Conservation (phyloP, 441 rosid species). For the Gossypium schwendimanii region DNA sequence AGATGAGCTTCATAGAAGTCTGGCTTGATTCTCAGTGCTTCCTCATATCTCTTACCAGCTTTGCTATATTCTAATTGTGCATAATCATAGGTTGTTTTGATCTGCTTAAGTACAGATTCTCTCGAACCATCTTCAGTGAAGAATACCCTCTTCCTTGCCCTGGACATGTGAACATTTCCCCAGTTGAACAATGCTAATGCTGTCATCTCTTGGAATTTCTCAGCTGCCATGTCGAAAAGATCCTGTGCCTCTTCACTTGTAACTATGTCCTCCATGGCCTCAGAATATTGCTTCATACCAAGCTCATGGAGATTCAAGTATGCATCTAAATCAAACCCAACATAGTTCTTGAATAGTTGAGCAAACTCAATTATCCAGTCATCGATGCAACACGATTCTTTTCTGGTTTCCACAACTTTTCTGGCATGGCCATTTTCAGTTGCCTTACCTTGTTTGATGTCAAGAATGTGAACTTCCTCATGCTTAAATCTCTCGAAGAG, state of each 20-base stretch:
- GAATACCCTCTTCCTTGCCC: conserved; percentile 53
- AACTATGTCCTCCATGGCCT: conserved; percentile 65
- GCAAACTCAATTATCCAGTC: conserved; percentile 62
- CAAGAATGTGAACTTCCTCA: conserved; percentile 19
- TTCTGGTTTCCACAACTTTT: conserved; percentile 21
- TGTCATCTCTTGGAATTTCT: conserved; percentile 58
- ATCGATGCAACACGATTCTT: conserved; percentile 32
- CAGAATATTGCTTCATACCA: conserved; percentile 55
- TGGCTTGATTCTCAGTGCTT: conserved; percentile 54
- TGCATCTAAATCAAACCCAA: conserved; percentile 46
- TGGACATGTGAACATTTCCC: conserved; percentile 59
- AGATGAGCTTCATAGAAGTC: conserved; percentile 44
- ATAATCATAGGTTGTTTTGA: conserved; percentile 39
- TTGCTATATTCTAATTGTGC: conserved; percentile 36
- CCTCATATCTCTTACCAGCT: conserved; percentile 46
- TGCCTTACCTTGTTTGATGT: conserved; percentile 12
- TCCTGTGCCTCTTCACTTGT: conserved; percentile 64
- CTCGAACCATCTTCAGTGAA: conserved; percentile 33
- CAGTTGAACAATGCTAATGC: conserved; percentile 62
- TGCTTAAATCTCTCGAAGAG: conserved; percentile 33
- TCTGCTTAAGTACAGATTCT: conserved; percentile 37
- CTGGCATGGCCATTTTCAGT: conserved; percentile 22
- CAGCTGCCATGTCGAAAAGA: conserved; percentile 50
- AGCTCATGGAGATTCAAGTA: conserved; percentile 57
- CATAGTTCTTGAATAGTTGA: conserved; percentile 47